Base-by-base conservation (phyloP, 2,329 filamentous ascomycete species). In the Microascus cirrosus region DNA sequence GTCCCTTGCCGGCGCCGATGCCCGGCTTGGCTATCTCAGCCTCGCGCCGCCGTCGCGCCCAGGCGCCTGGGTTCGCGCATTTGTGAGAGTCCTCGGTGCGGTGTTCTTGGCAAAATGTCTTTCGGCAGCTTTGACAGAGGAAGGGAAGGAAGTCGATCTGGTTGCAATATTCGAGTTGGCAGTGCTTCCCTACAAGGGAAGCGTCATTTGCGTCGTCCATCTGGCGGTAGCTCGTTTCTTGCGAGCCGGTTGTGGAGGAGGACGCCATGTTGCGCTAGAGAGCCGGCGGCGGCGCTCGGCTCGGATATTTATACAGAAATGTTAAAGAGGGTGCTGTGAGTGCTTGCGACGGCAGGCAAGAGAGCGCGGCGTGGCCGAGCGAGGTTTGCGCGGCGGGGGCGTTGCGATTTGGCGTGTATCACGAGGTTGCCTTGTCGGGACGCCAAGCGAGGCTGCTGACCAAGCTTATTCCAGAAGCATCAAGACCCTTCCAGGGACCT, bases 81-180 rank as follows among this genome's bases (percentile, higher is more conserved):
- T 84, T 81, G 74, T 99, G 95, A 0, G 89, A 76, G 22, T 83
- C 82, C 75, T 97, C 93, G 66, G 84, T 87, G 58, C 93, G 89
- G 77, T 99, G 94, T 69, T 97, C 93, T 63, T 95, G 87, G 71
- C 95, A 99, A 76, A 85, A 99, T 18, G 87, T 93, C 59, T 83
- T 81, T 62, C 71, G 81, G 74, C 94, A 99, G 64, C 89, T 94
- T 69, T 95, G 89, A 75, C 94, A 99, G 68, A 85, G 81, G 72
- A 97, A 97, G 3, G 94, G 94, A 4, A 99, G 83, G 71, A 99
- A 97, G 73, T 97, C 94, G 60, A 97, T 88, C 69, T 94, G 89
- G 69, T 92, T 87, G 78, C 94, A 99, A 78, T 90, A 95, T 63
- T 87, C 78, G 73, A 89, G 86, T 71, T 96, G 85, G 80, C 94